Evolutionary conservation across 1,139 yeast species (phyloP).

Genomic region (Pichia sp.): DNA sequence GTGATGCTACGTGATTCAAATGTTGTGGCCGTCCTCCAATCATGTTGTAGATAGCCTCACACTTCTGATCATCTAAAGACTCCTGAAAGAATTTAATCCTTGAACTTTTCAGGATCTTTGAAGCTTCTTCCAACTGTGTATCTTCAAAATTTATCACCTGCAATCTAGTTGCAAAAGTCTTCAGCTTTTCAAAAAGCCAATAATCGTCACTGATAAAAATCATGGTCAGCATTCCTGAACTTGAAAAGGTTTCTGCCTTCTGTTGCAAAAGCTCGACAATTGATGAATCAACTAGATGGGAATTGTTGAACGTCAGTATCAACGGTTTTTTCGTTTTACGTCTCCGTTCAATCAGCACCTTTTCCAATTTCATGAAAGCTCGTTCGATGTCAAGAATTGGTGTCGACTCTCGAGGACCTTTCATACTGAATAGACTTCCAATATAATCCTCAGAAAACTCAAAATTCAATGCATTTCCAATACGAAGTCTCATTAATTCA

Average conservation of each 20-base stretch:
- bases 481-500: constrained; percentile 69
- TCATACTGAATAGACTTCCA: constrained; percentile 74
- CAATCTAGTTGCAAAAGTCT: constrained; percentile 66
- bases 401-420: constrained; percentile 84
- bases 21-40: constrained; percentile 88
- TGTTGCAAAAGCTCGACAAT: constrained; percentile 77
- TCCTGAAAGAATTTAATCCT: constrained; percentile 44
- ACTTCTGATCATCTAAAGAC: constrained; percentile 33
- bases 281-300: constrained; percentile 71
- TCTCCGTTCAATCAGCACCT: constrained; percentile 57
- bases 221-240: constrained; percentile 71
- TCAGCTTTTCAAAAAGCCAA: constrained; percentile 79
- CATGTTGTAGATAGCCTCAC: constrained; percentile 55
- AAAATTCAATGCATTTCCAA: constrained; percentile 73
- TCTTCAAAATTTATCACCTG: constrained; percentile 73
- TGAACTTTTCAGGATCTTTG: constrained; percentile 52
- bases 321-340: constrained; percentile 47
- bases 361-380: constrained; percentile 72
- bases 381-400: constrained; percentile 79
- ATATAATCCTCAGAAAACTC: constrained; percentile 77
- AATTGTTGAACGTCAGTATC: constrained; percentile 65
- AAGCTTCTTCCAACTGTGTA: constrained; percentile 52
- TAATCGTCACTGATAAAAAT: constrained; percentile 80
- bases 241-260: constrained; percentile 74
- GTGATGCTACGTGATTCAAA: constrained; percentile 68